Evolutionary conservation across 202 grass and related monocot species (phyloP).

Genomic region (Schoenoplectus tabernaemontani): DNA sequence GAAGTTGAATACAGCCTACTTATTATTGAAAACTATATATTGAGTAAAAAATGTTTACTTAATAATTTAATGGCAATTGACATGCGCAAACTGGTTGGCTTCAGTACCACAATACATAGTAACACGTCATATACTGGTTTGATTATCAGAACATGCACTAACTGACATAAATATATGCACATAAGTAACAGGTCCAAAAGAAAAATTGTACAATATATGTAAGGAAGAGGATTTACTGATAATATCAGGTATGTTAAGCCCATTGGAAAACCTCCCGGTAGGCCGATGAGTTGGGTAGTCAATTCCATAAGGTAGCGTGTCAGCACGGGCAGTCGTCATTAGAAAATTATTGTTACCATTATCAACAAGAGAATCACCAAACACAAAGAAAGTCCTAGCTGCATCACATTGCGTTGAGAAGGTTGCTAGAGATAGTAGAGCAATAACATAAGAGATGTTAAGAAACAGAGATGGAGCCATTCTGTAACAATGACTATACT

Average conservation of each 20-base stretch:
- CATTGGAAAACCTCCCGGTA: constrained; percentile 89
- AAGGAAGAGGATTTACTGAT: constrained; percentile 47
- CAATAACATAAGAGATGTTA: constrained; percentile 6
- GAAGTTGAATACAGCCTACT: neutral
- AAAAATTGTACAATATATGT: neutral
- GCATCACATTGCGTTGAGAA: constrained; percentile 15
- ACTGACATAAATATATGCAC: neutral
- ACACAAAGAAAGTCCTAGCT: constrained; percentile 75
- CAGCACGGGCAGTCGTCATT: constrained; percentile 68
- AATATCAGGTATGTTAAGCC: constrained; percentile 89
- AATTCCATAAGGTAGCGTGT: constrained; percentile 80
- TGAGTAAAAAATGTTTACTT: too few species aligned
- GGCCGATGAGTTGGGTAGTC: constrained; percentile 71
- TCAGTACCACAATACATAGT: neutral
- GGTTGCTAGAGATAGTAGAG: constrained; percentile 13
- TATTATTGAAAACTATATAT: too few species aligned
- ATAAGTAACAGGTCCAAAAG: neutral
- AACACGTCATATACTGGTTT: neutral
- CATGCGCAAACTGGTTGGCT: neutral
- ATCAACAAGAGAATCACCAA: constrained; percentile 94
- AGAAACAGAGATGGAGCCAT: constrained; percentile 13
- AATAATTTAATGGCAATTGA: neutral
- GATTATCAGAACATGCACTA: neutral
- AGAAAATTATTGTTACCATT: constrained; percentile 96
- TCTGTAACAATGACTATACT: neutral